A percentile compares a stretch with the other conserved stretches of the same genome.
These are phyloP conservation scores for Fraxinus floribunda DNA, from an alignment of 305 asterid genomes.

Conservation along the genomic window DNA sequence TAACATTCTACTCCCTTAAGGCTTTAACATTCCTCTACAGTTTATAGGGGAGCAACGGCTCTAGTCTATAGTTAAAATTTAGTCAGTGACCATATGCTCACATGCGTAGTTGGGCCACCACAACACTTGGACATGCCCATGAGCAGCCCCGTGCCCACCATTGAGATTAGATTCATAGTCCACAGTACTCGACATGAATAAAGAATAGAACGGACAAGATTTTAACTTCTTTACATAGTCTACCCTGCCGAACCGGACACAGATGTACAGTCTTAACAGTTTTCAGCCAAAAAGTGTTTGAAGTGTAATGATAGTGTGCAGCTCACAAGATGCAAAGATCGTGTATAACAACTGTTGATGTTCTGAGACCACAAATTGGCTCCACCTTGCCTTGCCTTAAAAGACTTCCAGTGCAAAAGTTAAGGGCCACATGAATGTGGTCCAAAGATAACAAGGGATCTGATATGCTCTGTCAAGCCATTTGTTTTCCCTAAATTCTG, in stretches of 20 bases:
- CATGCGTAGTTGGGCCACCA: neutral
- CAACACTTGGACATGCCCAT: neutral
- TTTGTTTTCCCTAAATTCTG: neutral
- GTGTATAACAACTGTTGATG: neutral
- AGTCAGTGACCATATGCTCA: neutral
- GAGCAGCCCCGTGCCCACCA: neutral
- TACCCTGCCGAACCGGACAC: neutral
- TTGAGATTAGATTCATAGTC: neutral
- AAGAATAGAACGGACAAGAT: neutral
- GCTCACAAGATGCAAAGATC: neutral
- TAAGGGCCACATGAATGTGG: slow-evolving; percentile 21
- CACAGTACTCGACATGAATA: neutral
- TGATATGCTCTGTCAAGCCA: slow-evolving; percentile 3
- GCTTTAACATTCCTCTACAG: neutral
- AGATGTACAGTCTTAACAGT: neutral
- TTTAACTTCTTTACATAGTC: neutral
- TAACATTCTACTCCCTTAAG: neutral
- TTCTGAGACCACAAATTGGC: neutral
- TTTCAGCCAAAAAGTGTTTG: neutral
- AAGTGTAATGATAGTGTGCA: neutral
- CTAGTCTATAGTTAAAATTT: neutral
- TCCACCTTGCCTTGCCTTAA: neutral
- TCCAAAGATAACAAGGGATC: slow-evolving; percentile 14
- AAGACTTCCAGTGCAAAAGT: neutral
- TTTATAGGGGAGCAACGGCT: neutral